Percentiles rank a stretch among this genome's conserved stretches.
phyloP scores from a whole-genome alignment of 169 alveolate genomes.

The Plasmodium adleri region DNA sequence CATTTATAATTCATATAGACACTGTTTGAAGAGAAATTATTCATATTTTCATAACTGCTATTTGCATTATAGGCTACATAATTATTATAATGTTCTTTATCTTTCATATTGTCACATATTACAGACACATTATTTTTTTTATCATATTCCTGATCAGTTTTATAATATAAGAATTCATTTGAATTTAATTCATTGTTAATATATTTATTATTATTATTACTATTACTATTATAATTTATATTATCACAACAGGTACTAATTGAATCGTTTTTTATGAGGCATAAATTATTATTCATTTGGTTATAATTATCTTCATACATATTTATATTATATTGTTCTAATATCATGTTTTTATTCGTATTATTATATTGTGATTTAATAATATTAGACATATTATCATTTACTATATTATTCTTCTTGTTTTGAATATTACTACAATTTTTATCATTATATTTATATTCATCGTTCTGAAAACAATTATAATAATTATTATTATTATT shows the following conservation, averaged over 20 bases:
- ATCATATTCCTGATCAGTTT: neutral
- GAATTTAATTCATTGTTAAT: conserved; percentile 12
- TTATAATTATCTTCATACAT: conserved; percentile 2
- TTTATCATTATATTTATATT: conserved; percentile 10
- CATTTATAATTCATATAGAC: neutral
- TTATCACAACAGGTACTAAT: conserved; percentile 14
- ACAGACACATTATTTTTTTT: conserved; percentile 6
- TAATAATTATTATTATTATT: neutral
- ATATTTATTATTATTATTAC: neutral
- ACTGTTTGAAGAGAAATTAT: conserved; percentile 1
- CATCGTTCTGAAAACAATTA: no score
- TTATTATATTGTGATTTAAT: neutral
- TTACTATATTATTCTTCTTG: neutral
- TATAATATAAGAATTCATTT: conserved; percentile 14
- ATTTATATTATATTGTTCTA: conserved; percentile 12
- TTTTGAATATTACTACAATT: conserved; percentile 6
- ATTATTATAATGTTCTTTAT: neutral
- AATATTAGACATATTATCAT: neutral
- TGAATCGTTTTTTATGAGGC: conserved; percentile 6
- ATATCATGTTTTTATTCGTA: neutral
- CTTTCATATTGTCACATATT: neutral
- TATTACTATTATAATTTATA: neutral
- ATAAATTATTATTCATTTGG: neutral
- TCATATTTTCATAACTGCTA: neutral
- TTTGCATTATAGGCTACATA: neutral